Conservation (phyloP, 768 basidiomycete species). For the Boletus vinaceobasis region DNA sequence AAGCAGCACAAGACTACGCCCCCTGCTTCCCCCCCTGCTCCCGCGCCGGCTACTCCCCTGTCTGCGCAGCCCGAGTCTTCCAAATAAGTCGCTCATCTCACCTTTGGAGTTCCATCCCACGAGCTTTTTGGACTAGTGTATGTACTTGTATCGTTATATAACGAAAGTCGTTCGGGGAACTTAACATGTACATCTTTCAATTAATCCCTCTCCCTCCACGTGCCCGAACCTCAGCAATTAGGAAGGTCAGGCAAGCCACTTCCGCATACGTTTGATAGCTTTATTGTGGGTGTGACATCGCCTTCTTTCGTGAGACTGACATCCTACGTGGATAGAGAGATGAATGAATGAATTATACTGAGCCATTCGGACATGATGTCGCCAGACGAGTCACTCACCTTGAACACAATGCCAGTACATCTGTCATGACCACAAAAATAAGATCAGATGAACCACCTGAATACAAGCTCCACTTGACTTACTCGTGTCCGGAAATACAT, state of each 20-base stretch:
- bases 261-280: slow-evolving; percentile 7
- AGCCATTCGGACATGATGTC: background rate
- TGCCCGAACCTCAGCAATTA: background rate
- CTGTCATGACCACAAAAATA: background rate
- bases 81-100: background rate
- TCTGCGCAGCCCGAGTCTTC: slow-evolving; percentile 11
- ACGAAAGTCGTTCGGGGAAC: background rate
- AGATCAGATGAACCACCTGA: background rate
- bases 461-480: background rate
- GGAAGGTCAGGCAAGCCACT: background rate
- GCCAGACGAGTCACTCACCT: slow-evolving; percentile 5
- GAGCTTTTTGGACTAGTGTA: background rate
- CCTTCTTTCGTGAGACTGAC: slow-evolving; percentile 7
- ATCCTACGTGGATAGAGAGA: background rate
- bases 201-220: background rate
- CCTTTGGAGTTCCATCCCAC: background rate
- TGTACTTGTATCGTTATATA: slow-evolving; percentile 10
- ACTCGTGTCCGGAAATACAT: background rate
- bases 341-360: background rate
- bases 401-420: slow-evolving; percentile 1
- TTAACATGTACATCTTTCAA: background rate
- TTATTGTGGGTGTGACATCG: background rate
- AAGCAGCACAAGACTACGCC: slow-evolving; percentile 51
- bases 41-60: slow-evolving; percentile 2
- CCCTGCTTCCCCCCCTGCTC: slow-evolving; percentile 11